phyloP scores from a whole-genome alignment of 352 stramenopile species.

The Phytopythium litorale region DNA sequence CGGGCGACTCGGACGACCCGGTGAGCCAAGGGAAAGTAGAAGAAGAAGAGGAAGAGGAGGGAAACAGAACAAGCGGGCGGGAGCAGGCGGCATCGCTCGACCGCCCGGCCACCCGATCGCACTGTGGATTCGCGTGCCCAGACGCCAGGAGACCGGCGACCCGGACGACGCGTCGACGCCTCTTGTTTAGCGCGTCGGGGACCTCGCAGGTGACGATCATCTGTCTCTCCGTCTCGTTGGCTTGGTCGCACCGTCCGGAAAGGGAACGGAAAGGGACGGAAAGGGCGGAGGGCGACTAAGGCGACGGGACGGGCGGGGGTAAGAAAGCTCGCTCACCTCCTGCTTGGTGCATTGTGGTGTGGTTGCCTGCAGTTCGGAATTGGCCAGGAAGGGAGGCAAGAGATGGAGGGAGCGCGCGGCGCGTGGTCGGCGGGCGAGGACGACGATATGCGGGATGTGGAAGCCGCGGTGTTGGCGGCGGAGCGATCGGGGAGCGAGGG shows the following conservation, averaged over 20 bases:
- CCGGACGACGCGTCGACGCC: no score
- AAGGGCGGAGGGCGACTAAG: not conserved
- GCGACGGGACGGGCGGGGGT: no score
- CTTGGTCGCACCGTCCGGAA: not conserved
- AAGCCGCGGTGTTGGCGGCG: not conserved
- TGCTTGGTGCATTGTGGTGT: not conserved
- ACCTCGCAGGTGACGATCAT: not conserved
- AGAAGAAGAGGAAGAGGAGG: not conserved
- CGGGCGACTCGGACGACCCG: no score
- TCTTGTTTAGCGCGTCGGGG: not conserved
- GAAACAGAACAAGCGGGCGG: not conserved
- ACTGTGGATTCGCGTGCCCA: not conserved
- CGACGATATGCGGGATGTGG: constrained; percentile 3
- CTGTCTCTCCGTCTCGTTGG: not conserved
- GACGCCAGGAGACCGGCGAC: not conserved
- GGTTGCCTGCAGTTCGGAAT: not conserved
- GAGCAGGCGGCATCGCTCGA: not conserved
- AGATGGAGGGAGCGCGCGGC: not conserved
- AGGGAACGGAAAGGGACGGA: not conserved
- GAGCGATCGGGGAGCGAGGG: not conserved
- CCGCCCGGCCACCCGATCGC: not conserved
- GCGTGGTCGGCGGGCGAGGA: not conserved
- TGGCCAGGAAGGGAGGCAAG: no score
- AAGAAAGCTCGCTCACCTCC: not conserved
- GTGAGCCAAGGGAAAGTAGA: not conserved